Conservation (phyloP, 345 rosid species). For the Conringia planisiliqua region DNA sequence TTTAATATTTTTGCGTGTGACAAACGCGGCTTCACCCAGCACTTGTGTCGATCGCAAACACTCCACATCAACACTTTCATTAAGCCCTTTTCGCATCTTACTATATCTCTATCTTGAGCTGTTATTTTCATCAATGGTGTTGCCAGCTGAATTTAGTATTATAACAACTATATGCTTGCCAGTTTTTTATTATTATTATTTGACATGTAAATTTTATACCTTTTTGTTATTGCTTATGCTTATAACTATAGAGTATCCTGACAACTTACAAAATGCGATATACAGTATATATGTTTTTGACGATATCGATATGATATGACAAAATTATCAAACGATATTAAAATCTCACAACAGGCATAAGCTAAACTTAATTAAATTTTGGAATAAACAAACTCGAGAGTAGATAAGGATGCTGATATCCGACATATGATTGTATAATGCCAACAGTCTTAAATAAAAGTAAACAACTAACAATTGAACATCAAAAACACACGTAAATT, state of each 20-base stretch:
- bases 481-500: too few relatives aligned
- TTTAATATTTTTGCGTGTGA: neutral
- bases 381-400: too few relatives aligned
- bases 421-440: too few relatives aligned
- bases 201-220: neutral
- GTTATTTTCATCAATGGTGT: neutral
- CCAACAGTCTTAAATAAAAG: neutral
- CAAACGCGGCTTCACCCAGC: neutral
- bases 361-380: neutral
- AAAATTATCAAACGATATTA: neutral
- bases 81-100: neutral
- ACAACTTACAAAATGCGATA: neutral
- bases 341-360: neutral
- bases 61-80: neutral
- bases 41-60: constrained; percentile 1
- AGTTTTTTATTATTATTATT: neutral
- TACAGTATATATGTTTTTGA: neutral
- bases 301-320: too few relatives aligned
- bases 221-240: neutral
- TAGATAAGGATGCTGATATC: too few relatives aligned
- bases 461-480: too few relatives aligned
- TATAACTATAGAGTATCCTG: neutral
- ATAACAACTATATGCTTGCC: neutral
- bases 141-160: neutral
- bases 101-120: neutral